Base-by-base conservation (phyloP, 176 grass and related monocot genomes). In the Eleusine coracana region DNA sequence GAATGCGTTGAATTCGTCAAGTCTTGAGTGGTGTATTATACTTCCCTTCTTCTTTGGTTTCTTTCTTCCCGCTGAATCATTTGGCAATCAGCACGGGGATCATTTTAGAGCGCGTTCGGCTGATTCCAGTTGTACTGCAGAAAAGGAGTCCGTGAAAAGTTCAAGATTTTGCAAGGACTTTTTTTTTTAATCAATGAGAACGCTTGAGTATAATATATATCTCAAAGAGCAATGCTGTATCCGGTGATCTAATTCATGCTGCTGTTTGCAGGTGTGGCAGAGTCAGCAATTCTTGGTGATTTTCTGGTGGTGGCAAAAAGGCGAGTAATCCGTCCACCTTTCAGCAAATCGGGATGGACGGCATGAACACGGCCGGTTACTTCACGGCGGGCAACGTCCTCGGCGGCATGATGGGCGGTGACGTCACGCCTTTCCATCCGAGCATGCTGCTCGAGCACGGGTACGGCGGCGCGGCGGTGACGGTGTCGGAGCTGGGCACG, bases 391-490 rank as follows among this genome's bases (percentile, higher is more conserved):
- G 44, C 46, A 14, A 14, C 37, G 0, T 52, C 71, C 5, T 36
- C 55, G 85, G 41, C 28, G 75, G 65, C 68, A 58, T 90, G 71
- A 49, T 82, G 82, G 34, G 63, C 54, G 73, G 67, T 10, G 88
- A 88, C 55, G 39, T 81, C 44, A 71, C 84, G 36, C 86, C 82
- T 28, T 90, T 91, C 73, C 83, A 82, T 46, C 82, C 65, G 2
- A 56, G 62, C 73, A 51, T 87, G 64, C 52, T 82, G 39, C 64
- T 74, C 4, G 87, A 85, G 41, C 82, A 89, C 13, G 90, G 83
- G n/a, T 78, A 71, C 25, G 71, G 66, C 75, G 78, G 83, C 58
- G 50, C 58, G 36, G 52, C 67, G 13, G 55, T 61, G 16, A 58
- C 60, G 39, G 49, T 67, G 25, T 1, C 34, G 64, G 89, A 86